A percentile compares a stretch with the other conserved stretches of the same genome.
Conservation (phyloP, 805 yeast genomes). For the Wickerhamomyces chambardii region DNA sequence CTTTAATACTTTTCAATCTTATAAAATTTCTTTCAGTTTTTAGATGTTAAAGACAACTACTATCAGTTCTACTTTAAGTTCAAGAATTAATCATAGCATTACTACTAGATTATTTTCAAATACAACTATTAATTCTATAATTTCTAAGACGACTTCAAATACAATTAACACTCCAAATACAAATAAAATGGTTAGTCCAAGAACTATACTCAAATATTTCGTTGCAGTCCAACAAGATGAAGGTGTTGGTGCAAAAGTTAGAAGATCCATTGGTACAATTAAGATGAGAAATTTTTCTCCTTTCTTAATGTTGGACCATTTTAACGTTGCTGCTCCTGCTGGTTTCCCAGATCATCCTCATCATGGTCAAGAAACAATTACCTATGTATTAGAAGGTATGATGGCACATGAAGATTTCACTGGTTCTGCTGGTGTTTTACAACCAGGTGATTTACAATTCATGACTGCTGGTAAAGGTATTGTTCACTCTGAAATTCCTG, state of each 20-base stretch:
- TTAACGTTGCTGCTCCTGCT: constrained; percentile 49
- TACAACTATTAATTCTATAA: too few species aligned
- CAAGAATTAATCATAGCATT: too few species aligned
- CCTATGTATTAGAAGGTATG: constrained; percentile 54
- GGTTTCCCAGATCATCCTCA: constrained; percentile 87
- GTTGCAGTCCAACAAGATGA: constrained; percentile 66
- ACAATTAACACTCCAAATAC: too few species aligned
- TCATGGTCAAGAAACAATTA: constrained; percentile 76
- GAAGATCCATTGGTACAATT: constrained; percentile 70
- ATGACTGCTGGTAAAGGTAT: constrained; percentile 92
- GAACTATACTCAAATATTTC: constrained; percentile 42
- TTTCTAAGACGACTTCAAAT: too few species aligned
- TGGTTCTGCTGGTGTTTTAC: constrained; percentile 68
- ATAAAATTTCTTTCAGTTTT: too few species aligned
- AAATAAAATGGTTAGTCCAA: constrained; percentile 17
- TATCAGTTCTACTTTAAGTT: too few species aligned
- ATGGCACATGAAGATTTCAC: constrained; percentile 84
- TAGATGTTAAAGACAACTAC: too few species aligned
- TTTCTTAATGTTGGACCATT: constrained; percentile 76
- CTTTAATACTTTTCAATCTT: too few species aligned
- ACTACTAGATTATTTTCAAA: too few species aligned
- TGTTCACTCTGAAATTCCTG: constrained; percentile 84
- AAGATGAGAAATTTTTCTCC: constrained; percentile 71
- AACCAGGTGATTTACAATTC: constrained; percentile 82
- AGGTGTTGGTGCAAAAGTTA: constrained; percentile 83